phyloP scores from a whole-genome alignment of 441 rosid genomes.

The Mallotus japonicus region DNA sequence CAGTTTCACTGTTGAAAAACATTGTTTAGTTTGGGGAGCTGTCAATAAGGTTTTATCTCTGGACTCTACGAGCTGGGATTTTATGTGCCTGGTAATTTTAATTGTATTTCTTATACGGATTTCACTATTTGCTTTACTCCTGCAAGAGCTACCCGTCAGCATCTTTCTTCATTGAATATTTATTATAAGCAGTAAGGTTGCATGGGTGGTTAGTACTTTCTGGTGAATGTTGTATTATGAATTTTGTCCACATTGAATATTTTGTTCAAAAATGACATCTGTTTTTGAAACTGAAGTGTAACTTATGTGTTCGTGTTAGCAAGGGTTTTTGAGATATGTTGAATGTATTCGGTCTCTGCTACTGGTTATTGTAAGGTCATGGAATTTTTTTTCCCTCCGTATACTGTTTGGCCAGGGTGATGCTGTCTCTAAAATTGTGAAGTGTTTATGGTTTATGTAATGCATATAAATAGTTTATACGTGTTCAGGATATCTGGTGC shows the following conservation, averaged over 20 bases:
- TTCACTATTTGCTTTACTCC: background rate
- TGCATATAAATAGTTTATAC: background rate
- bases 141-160: background rate
- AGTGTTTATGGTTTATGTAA: background rate
- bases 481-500: background rate
- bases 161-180: background rate
- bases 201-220: constrained; percentile 7
- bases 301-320: background rate
- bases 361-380: background rate
- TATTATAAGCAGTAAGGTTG: background rate
- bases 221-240: background rate
- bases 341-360: background rate
- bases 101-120: constrained; percentile 3
- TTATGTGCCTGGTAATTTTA: constrained; percentile 27
- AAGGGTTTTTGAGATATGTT: background rate
- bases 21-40: constrained; percentile 15
- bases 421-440: background rate
- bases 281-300: background rate
- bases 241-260: background rate
- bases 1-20: constrained; percentile 25
- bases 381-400: background rate
- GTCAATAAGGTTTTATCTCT: constrained; percentile 12
- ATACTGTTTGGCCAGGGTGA: background rate
- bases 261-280: background rate
- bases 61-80: background rate